Evolutionary conservation across 2,329 filamentous ascomycete genomes (phyloP).

Genomic region (Dichotomopilus funicola): DNA sequence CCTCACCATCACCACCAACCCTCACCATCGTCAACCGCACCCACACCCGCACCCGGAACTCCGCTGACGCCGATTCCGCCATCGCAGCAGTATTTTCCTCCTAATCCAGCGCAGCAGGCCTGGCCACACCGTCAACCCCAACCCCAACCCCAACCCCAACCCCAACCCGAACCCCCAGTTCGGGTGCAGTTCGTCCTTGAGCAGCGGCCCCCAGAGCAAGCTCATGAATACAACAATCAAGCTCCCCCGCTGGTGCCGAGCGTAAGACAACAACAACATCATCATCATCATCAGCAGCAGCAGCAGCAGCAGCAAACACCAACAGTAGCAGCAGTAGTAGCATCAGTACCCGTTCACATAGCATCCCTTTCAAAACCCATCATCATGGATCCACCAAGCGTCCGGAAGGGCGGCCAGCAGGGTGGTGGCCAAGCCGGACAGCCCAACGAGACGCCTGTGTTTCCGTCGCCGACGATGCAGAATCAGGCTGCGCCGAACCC

Average conservation of each 20-base stretch:
- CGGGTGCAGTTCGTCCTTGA: no score
- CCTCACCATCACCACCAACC: neutral
- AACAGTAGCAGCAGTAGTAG: slow-evolving; percentile 13
- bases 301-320: neutral
- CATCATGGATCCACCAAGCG: slow-evolving; percentile 28
- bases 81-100: no score
- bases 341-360: neutral
- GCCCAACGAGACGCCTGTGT: slow-evolving; percentile 19
- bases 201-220: no score
- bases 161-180: no score
- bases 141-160: no score
- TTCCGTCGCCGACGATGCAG: slow-evolving; percentile 30
- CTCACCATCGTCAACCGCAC: slow-evolving; percentile 13
- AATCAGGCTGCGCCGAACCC: slow-evolving; percentile 27
- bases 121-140: no score
- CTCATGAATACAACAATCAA: no score
- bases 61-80: no score
- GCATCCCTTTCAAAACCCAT: slow-evolving; percentile 17
- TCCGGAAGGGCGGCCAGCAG: slow-evolving; percentile 13
- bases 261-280: slow-evolving; percentile 3
- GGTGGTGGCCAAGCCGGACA: neutral
- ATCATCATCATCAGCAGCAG: slow-evolving; percentile 1
- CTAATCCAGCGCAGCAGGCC: no score
- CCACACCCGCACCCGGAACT: neutral
- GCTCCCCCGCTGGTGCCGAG: no score